Percentiles rank a stretch among this genome's conserved stretches.
Conservation (phyloP, 768 basidiomycete genomes). For the Saitozyma sp. region DNA sequence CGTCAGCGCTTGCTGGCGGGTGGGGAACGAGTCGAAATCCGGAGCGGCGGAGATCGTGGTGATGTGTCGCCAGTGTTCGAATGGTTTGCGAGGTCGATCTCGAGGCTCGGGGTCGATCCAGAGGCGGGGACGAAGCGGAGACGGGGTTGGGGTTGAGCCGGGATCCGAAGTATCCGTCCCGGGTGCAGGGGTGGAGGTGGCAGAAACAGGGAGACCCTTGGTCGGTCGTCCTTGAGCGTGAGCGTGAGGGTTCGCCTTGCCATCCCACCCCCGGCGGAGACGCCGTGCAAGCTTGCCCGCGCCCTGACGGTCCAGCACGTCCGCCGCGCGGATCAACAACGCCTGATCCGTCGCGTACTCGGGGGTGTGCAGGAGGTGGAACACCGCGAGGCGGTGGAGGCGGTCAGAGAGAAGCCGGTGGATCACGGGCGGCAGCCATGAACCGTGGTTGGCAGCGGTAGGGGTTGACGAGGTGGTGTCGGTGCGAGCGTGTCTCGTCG, state of each 20-base stretch:
- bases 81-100: slow-evolving; percentile 7
- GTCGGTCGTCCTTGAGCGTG: too few species aligned
- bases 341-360: slow-evolving; percentile 21
- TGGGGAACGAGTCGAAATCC: not conserved
- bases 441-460: not conserved
- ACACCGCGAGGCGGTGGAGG: slow-evolving; percentile 30
- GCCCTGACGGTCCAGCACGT: slow-evolving; percentile 18
- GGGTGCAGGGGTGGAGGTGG: not conserved
- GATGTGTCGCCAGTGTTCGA: slow-evolving; percentile 13
- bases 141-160: not conserved
- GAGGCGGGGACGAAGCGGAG: not conserved
- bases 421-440: slow-evolving; percentile 19
- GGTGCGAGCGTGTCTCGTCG: too few species aligned
- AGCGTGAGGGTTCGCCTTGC: not conserved
- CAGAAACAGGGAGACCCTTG: not conserved
- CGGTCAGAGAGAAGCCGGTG: slow-evolving; percentile 25
- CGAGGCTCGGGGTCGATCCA: slow-evolving; percentile 8
- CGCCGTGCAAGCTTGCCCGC: slow-evolving; percentile 33
- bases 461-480: too few species aligned
- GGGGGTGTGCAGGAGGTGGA: slow-evolving; percentile 28
- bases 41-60: not conserved
- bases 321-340: slow-evolving; percentile 19
- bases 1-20: slow-evolving; percentile 12
- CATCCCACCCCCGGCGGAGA: slow-evolving; percentile 23
- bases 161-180: not conserved